Conservation (phyloP, 192 early-diverging fungal species). For the Lobulomyces angularis region DNA sequence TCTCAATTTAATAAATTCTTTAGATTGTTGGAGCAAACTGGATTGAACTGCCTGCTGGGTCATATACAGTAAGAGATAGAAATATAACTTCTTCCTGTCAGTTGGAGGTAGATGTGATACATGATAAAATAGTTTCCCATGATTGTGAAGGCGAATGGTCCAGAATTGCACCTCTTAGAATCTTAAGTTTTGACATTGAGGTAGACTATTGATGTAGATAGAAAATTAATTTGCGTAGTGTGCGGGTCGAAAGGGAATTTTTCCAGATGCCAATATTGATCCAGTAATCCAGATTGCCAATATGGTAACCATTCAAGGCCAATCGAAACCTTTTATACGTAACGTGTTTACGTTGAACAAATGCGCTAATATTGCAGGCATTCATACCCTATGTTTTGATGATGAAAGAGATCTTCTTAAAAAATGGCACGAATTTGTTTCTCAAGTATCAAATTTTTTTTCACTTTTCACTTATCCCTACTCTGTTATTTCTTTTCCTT, state of each 20-base stretch:
- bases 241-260: constrained; percentile 85
- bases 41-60: constrained; percentile 73
- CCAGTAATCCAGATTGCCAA: constrained; percentile 97
- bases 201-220: no score
- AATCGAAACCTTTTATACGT: constrained; percentile 76
- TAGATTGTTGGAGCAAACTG: constrained; percentile 76
- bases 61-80: constrained; percentile 40
- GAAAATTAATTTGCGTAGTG: no score
- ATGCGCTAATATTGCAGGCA: constrained; percentile 85
- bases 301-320: constrained; percentile 82
- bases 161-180: constrained; percentile 82
- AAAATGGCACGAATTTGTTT: constrained; percentile 78
- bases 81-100: constrained; percentile 49
- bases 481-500: neutral
- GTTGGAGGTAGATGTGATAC: constrained; percentile 69
- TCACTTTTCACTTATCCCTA: neutral
- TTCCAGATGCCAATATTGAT: constrained; percentile 82
- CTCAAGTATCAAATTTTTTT: constrained; percentile 19
- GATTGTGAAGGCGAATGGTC: constrained; percentile 83
- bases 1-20: neutral
- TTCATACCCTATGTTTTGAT: constrained; percentile 69
- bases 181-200: constrained; percentile 98
- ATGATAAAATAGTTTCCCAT: constrained; percentile 67
- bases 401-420: constrained; percentile 65
- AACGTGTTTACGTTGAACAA: constrained; percentile 88